Percentiles rank a stretch among this genome's conserved stretches.
These are phyloP conservation scores for Auricularia sp. DNA, from an alignment of 768 basidiomycete species.

Conservation along the genomic window DNA sequence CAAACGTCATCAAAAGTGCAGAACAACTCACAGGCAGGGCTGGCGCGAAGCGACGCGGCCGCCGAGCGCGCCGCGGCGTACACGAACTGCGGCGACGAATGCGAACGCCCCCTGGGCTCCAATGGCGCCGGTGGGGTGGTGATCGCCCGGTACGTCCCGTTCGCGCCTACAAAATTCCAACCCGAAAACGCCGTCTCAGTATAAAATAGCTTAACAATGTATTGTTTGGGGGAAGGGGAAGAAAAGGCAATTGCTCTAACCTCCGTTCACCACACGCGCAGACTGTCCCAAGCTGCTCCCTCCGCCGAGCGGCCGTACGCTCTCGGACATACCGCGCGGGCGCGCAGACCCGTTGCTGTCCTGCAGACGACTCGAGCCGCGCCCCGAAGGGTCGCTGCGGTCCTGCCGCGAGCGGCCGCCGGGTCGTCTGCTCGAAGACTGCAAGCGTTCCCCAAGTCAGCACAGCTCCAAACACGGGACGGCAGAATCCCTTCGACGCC, in stretches of 20 bases:
- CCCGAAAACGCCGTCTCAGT: no score
- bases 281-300: neutral
- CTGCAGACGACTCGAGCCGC: slow-evolving; percentile 4
- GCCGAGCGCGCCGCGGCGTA: no score
- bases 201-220: no score
- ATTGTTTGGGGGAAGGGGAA: neutral
- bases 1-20: neutral
- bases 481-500: neutral
- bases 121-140: no score
- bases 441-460: slow-evolving; percentile 10
- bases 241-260: neutral
- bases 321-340: slow-evolving; percentile 18
- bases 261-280: neutral
- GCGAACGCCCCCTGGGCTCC: no score
- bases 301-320: neutral
- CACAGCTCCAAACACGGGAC: slow-evolving; percentile 10
- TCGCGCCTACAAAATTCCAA: no score
- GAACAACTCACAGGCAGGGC: no score
- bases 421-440: slow-evolving; percentile 73
- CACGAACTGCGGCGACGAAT: no score
- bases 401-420: slow-evolving; percentile 33
- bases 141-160: no score
- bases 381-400: slow-evolving; percentile 8
- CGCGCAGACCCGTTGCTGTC: slow-evolving; percentile 13
- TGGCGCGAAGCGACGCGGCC: no score